Base-by-base conservation (phyloP, 2,329 filamentous ascomycete genomes). In the Fusarium sp. region DNA sequence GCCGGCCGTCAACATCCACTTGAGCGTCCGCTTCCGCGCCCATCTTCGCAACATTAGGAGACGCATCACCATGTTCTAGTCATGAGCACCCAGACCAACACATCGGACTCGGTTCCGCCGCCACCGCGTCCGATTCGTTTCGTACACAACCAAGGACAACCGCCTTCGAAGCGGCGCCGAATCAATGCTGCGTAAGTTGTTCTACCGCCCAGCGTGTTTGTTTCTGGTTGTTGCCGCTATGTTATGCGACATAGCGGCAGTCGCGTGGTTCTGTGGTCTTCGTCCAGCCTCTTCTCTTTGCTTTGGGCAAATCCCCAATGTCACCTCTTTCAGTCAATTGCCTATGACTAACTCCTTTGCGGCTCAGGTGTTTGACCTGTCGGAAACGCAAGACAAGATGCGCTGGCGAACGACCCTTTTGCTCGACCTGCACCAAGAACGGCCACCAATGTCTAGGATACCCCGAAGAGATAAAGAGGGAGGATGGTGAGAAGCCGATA, bases 121-220 rank as follows among this genome's bases (percentile, higher is more conserved):
- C 85, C 82, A 44, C 66, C 57, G 58, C 89, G 87, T 78, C 85
- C 87, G 77, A 92, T 93, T 71, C 91, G 92, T 73, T 95, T 94
- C 78, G 92, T 95, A 73, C 92, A 93, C 69, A 94, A 91, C 75
- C 91, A 94, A 80, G 92, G 92, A 66, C 91, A 93, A 70, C 92
- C 92, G 49, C 92, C 92, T 65, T 91, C 91, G 26, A 95, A 94
- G 80, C 85, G 92, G 73, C 87, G 92, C 76, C 86, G 92, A 73
- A 92, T 95, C 75, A 93, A 91, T 80, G 91, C 92, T 75, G 92
- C 92, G 88, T 92, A 85, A 80, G 89, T 86, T 55, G 21, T 61
- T 57, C 58, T 54, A 45, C 33, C 7, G 38, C n/a, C 24, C 8
- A 19, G 28, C 43, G n/a, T 6, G 28, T 33, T 55, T 44, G 22